These are phyloP conservation scores for Climacium dendroides DNA, from an alignment of 225 moss, liverwort and hornwort species.

Conservation along the genomic window DNA sequence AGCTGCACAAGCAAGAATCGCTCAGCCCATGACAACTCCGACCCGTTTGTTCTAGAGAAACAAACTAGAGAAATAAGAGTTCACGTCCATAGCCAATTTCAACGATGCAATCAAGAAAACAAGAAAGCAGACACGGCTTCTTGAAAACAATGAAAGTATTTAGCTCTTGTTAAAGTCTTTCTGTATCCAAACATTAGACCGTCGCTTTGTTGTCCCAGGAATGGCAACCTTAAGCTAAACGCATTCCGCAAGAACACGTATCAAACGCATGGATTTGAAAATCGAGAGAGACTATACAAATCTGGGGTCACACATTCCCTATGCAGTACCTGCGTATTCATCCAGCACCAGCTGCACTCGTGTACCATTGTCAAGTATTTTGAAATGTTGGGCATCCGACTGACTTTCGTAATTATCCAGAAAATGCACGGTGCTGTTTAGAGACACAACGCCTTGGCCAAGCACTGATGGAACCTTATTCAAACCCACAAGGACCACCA, in stretches of 20 bases:
- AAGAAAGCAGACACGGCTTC: background rate
- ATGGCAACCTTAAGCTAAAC: background rate
- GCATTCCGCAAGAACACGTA: background rate
- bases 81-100: background rate
- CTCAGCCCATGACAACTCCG: background rate
- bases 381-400: conserved; percentile 23
- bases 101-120: background rate
- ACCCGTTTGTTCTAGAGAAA: background rate
- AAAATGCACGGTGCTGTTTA: background rate
- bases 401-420: conserved; percentile 25
- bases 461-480: background rate
- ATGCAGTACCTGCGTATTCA: conserved; percentile 17
- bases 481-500: background rate
- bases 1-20: conserved; percentile 8
- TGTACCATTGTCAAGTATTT: conserved; percentile 6
- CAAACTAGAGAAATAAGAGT: background rate
- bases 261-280: background rate
- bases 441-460: background rate
- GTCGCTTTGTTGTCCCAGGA: background rate
- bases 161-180: background rate
- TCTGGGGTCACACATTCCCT: background rate
- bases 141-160: background rate
- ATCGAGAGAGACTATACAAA: background rate
- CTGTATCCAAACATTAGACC: background rate
- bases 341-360: conserved; percentile 43